These are phyloP conservation scores for Trichosporon inkin DNA, from an alignment of 1,284 basidiomycete genomes.

Conservation along the genomic window DNA sequence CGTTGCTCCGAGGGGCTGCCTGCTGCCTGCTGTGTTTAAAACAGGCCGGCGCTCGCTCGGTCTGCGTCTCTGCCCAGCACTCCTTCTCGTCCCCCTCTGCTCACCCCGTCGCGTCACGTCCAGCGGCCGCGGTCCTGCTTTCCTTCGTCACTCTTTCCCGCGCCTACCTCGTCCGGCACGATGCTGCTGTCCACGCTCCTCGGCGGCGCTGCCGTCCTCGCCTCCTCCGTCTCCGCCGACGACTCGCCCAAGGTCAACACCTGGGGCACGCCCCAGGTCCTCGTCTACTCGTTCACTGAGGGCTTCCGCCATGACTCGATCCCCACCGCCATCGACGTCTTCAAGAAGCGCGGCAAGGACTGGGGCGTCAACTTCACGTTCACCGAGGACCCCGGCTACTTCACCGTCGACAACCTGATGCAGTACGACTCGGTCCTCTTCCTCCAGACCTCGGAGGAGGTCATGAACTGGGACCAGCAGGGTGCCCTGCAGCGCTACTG, in stretches of 20 bases:
- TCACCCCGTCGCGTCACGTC: too few species aligned
- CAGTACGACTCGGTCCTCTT: constrained; percentile 67
- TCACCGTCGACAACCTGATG: constrained; percentile 58
- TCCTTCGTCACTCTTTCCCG: too few species aligned
- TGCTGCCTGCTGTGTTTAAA: too few species aligned
- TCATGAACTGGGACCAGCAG: constrained; percentile 61
- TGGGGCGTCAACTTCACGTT: constrained; percentile 60
- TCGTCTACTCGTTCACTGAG: constrained; percentile 42
- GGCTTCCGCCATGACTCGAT: constrained; percentile 69
- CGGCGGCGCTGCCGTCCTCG: constrained; percentile 1
- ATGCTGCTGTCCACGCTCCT: background rate
- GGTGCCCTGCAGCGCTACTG: constrained; percentile 63
- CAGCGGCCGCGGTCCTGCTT: too few species aligned
- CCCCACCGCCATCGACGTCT: constrained; percentile 61
- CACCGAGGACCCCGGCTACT: constrained; percentile 62
- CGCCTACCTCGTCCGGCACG: background rate
- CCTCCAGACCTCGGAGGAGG: constrained; percentile 57
- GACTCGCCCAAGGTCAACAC: background rate
- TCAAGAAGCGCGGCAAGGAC: constrained; percentile 41
- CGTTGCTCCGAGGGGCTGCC: too few species aligned
- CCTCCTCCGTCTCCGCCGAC: background rate
- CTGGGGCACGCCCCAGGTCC: constrained; percentile 26
- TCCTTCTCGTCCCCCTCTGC: too few species aligned
- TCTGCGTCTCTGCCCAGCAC: too few species aligned
- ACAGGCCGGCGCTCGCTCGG: too few species aligned